A percentile compares a stretch with the other conserved stretches of the same genome.
Evolutionary conservation across 495 filamentous ascomycete species (phyloP).

Genomic region (Aspergillus campestris): DNA sequence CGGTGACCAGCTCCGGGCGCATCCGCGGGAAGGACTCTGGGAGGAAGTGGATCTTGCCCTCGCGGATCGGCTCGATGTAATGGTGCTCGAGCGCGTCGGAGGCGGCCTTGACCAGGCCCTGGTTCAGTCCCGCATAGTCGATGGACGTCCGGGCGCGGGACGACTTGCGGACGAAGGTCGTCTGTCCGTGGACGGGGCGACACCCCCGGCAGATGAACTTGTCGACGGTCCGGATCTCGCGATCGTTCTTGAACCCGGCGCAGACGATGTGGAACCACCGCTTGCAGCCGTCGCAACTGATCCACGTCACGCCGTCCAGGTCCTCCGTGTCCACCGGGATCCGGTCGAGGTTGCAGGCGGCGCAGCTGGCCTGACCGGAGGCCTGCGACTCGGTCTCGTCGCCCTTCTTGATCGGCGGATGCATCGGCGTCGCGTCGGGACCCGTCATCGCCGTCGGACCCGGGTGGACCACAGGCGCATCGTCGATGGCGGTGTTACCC

Average conservation of each 20-base stretch:
- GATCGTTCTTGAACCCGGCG: constrained; percentile 60
- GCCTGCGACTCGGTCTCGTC: constrained; percentile 17
- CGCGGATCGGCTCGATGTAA: constrained; percentile 63
- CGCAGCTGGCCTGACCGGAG: constrained; percentile 38
- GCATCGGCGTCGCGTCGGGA: constrained; percentile 1
- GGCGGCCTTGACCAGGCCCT: constrained; percentile 62
- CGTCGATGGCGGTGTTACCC: not conserved
- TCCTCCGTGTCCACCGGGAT: constrained; percentile 39
- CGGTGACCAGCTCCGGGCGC: constrained; percentile 57
- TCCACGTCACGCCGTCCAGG: constrained; percentile 54
- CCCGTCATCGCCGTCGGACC: no score
- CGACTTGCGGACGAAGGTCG: constrained; percentile 56
- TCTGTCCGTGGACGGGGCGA: constrained; percentile 51
- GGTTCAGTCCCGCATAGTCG: constrained; percentile 67
- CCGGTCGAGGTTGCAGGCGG: constrained; percentile 41
- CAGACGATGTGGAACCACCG: constrained; percentile 68
- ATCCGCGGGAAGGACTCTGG: constrained; percentile 59
- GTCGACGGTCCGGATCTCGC: constrained; percentile 62
- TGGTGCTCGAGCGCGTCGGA: constrained; percentile 64
- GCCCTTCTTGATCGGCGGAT: constrained; percentile 20
- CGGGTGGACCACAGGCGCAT: not conserved
- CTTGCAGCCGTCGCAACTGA: constrained; percentile 68
- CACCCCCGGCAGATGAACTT: constrained; percentile 62
- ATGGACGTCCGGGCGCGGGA: constrained; percentile 61
- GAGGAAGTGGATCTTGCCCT: constrained; percentile 54